These are phyloP conservation scores for Blastobotrys parvus DNA, from an alignment of 805 yeast genomes.

Conservation along the genomic window DNA sequence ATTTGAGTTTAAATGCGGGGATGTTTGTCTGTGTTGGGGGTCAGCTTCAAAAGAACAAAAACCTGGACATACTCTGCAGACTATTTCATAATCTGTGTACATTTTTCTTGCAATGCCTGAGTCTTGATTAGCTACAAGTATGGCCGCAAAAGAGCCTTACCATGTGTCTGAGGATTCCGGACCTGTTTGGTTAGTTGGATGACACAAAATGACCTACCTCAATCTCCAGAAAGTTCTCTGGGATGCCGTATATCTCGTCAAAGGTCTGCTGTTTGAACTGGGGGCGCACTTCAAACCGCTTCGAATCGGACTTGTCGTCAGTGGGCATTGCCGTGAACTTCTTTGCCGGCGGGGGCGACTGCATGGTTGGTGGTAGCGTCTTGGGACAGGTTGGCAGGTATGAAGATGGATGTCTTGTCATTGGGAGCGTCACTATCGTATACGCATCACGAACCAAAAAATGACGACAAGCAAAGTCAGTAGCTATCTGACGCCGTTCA, in stretches of 20 bases:
- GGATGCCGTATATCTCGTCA: slow-evolving; percentile 84
- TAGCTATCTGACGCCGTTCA: slow-evolving; percentile 19
- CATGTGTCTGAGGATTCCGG: slow-evolving; percentile 70
- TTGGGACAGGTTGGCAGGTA: background rate
- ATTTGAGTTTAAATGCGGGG: slow-evolving; percentile 67
- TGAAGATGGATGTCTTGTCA: background rate
- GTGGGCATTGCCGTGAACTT: slow-evolving; percentile 26
- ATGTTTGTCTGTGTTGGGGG: slow-evolving; percentile 54
- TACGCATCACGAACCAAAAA: background rate
- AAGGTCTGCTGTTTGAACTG: slow-evolving; percentile 51
- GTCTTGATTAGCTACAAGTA: too few relatives aligned
- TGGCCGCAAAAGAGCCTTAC: slow-evolving; percentile 23
- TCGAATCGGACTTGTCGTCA: slow-evolving; percentile 16
- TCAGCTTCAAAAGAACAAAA: background rate
- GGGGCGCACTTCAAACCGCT: slow-evolving; percentile 29
- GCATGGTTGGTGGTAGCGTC: slow-evolving; percentile 10
- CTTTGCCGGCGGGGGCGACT: slow-evolving; percentile 18
- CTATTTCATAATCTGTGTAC: slow-evolving; percentile 88
- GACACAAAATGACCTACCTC: slow-evolving; percentile 44
- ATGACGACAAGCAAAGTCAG: too few relatives aligned
- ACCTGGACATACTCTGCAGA: slow-evolving; percentile 47
- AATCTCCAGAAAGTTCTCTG: slow-evolving; percentile 87
- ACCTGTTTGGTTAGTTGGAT: slow-evolving; percentile 27
- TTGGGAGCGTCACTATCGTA: background rate
- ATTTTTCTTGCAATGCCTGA: slow-evolving; percentile 43